phyloP scores from a whole-genome alignment of 345 rosid species.

The Camelina hispida region DNA sequence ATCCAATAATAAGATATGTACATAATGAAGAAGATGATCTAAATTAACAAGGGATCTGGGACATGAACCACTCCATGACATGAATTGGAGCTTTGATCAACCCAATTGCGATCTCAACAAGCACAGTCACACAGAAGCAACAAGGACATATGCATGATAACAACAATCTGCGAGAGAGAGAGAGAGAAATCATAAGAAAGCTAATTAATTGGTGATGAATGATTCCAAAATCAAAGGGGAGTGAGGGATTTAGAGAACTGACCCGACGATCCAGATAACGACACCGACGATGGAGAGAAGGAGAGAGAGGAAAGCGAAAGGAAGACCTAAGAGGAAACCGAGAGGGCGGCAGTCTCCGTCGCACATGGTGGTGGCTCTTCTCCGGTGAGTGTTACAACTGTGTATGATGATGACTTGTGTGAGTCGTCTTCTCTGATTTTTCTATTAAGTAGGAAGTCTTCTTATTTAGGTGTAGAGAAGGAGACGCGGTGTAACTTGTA shows the following conservation, averaged over 20 bases:
- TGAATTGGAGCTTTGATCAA: conserved; percentile 84
- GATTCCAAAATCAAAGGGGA: neutral
- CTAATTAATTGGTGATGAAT: neutral
- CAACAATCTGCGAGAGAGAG: conserved; percentile 54
- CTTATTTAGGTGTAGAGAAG: neutral
- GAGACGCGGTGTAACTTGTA: neutral
- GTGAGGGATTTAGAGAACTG: no score
- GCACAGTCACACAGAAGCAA: conserved; percentile 74
- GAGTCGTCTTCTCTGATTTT: neutral
- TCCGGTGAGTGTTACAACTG: conserved; percentile 9
- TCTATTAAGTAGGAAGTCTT: neutral
- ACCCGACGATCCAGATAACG: conserved; percentile 85
- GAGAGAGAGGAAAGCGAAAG: conserved; percentile 81
- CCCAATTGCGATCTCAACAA: conserved; percentile 77
- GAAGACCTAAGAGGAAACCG: conserved; percentile 89
- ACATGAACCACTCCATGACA: conserved; percentile 90
- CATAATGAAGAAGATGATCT: conserved; percentile 13
- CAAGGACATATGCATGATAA: conserved; percentile 80
- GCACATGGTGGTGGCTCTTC: conserved; percentile 56
- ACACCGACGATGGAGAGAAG: conserved; percentile 76
- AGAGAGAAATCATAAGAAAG: conserved; percentile 6
- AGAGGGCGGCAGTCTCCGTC: conserved; percentile 79
- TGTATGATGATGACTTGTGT: neutral
- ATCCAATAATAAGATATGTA: neutral
- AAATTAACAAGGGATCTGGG: conserved; percentile 76